Percentiles rank a stretch among this genome's conserved stretches.
phyloP scores from a whole-genome alignment of 2,329 filamentous ascomycete genomes.

The Sporothrix dimorphospora region DNA sequence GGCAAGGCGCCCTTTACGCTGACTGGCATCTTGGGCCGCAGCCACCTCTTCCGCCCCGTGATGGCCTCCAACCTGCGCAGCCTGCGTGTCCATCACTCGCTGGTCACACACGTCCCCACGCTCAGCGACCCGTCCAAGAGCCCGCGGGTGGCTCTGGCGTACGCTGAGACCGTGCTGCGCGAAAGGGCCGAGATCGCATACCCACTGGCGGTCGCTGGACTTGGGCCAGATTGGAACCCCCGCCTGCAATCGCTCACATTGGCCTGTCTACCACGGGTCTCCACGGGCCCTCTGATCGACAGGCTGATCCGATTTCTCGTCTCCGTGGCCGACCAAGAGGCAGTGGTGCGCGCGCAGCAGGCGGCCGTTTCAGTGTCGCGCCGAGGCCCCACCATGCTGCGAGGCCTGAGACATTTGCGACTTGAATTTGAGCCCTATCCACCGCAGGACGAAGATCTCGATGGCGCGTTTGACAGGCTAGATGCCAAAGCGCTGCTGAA shows the following conservation, averaged over 20 bases:
- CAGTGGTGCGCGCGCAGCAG: constrained; percentile 43
- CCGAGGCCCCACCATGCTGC: constrained; percentile 49
- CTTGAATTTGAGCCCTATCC: constrained; percentile 58
- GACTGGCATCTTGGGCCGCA: constrained; percentile 50
- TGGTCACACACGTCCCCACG: constrained; percentile 59
- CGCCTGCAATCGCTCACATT: constrained; percentile 57
- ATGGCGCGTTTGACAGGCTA: constrained; percentile 38
- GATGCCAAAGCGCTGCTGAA: constrained; percentile 51
- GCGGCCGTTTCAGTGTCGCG: constrained; percentile 35
- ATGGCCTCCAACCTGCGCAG: constrained; percentile 57
- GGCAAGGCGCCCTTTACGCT: constrained; percentile 33
- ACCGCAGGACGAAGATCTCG: constrained; percentile 41
- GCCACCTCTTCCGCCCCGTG: constrained; percentile 56
- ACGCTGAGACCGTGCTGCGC: constrained; percentile 52
- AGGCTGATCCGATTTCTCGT: constrained; percentile 53
- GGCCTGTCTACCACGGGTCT: constrained; percentile 58
- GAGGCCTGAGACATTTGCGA: constrained; percentile 56
- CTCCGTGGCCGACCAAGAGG: constrained; percentile 54
- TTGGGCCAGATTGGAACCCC: constrained; percentile 60
- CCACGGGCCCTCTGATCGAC: constrained; percentile 54
- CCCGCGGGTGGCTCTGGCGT: constrained; percentile 42
- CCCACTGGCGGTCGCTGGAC: constrained; percentile 44
- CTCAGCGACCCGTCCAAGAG: constrained; percentile 46
- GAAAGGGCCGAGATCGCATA: constrained; percentile 51
- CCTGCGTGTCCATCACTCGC: constrained; percentile 61